These are phyloP conservation scores for Tothia fuscella DNA, from an alignment of 2,329 filamentous ascomycete species.

Conservation along the genomic window DNA sequence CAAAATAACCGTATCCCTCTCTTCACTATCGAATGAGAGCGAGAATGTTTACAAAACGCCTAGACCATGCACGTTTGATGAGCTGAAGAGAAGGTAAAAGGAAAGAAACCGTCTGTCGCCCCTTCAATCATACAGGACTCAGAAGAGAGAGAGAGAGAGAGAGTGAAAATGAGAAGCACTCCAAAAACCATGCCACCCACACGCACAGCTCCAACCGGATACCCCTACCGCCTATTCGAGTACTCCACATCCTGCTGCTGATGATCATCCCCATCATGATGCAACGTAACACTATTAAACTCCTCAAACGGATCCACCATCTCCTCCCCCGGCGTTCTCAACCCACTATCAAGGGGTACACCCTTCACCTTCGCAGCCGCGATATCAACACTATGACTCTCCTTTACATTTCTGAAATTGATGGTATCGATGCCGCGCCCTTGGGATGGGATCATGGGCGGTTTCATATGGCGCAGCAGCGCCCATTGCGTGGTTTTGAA, in stretches of 20 bases:
- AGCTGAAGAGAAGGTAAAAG: too few relatives aligned
- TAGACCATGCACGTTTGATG: too few relatives aligned
- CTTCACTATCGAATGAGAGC: too few relatives aligned
- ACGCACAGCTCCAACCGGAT: too few relatives aligned
- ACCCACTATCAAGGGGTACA: slow-evolving; percentile 73
- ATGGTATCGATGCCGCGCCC: slow-evolving; percentile 84
- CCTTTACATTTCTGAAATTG: slow-evolving; percentile 97
- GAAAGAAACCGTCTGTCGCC: too few relatives aligned
- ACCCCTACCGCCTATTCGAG: background rate
- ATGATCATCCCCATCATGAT: slow-evolving; percentile 79
- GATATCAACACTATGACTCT: slow-evolving; percentile 88
- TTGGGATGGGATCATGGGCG: slow-evolving; percentile 87
- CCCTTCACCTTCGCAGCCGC: slow-evolving; percentile 44
- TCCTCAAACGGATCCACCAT: slow-evolving; percentile 87
- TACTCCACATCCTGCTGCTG: slow-evolving; percentile 1
- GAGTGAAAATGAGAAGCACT: too few relatives aligned
- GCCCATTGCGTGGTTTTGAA: slow-evolving; percentile 96
- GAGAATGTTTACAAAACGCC: too few relatives aligned
- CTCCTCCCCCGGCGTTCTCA: slow-evolving; percentile 76
- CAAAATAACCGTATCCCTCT: too few relatives aligned
- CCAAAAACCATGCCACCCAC: too few relatives aligned
- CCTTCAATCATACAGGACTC: too few relatives aligned
- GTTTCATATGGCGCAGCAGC: slow-evolving; percentile 92
- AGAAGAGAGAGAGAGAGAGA: too few relatives aligned
- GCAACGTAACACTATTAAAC: slow-evolving; percentile 95